Evolutionary conservation across 345 rosid genomes (phyloP).

Genomic region (Citrus sp.): DNA sequence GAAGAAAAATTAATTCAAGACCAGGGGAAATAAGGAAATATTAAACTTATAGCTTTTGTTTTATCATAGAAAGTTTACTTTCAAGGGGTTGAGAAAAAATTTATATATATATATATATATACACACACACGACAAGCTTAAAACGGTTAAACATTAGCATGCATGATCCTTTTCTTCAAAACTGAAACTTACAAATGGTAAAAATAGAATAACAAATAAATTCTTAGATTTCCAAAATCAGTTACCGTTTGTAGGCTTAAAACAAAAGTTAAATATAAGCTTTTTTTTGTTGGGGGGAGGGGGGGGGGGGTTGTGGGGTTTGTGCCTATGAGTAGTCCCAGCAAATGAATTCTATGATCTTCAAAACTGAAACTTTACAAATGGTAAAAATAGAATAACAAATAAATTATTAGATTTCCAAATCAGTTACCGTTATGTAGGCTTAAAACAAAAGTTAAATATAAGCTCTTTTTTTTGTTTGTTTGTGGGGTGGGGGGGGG

Average conservation of each 20-base stretch:
- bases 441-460: too few relatives aligned
- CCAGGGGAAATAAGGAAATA: background rate
- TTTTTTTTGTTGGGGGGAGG: too few relatives aligned
- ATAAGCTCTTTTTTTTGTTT: too few relatives aligned
- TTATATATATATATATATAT: background rate
- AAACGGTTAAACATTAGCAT: background rate
- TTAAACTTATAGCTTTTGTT: background rate
- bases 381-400: too few relatives aligned
- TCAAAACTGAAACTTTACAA: background rate
- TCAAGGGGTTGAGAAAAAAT: background rate
- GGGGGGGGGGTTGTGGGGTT: too few relatives aligned
- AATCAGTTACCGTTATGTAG: too few relatives aligned
- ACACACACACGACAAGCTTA: background rate
- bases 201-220: too few relatives aligned
- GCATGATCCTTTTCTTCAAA: background rate
- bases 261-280: too few relatives aligned
- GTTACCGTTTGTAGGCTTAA: too few relatives aligned
- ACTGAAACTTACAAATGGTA: background rate
- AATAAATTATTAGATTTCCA: too few relatives aligned
- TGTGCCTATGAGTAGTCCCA: background rate
- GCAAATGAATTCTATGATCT: background rate
- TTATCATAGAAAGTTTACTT: too few relatives aligned
- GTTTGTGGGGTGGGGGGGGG: fast-evolving
- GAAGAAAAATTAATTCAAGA: background rate
- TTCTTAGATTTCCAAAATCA: too few relatives aligned